Percentiles rank a stretch among this genome's conserved stretches.
Evolutionary conservation across 768 basidiomycete genomes (phyloP).

Genomic region (Rickenella mellea): DNA sequence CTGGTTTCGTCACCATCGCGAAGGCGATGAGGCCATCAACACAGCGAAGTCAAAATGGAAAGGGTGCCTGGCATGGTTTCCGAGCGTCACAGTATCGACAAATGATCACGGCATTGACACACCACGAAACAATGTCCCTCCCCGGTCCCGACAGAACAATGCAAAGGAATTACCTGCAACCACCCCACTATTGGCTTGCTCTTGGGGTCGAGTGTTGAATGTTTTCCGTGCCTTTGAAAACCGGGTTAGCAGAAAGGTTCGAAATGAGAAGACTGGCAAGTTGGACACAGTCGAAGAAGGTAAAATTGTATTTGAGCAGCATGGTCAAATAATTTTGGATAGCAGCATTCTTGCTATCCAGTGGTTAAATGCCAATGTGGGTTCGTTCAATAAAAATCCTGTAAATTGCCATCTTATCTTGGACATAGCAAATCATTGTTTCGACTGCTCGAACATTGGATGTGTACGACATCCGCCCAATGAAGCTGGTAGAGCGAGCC

Average conservation of each 20-base stretch:
- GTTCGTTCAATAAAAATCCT: conserved; percentile 27
- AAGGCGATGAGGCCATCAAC: conserved; percentile 33
- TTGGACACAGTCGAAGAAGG: conserved; percentile 50
- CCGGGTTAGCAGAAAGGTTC: conserved; percentile 37
- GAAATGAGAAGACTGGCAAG: conserved; percentile 53
- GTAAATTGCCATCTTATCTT: not conserved
- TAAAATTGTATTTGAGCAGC: conserved; percentile 52
- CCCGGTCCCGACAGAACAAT: conserved; percentile 14
- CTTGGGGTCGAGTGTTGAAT: conserved; percentile 68
- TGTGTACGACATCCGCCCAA: conserved; percentile 57
- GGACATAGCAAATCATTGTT: conserved; percentile 55
- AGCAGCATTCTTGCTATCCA: conserved; percentile 64
- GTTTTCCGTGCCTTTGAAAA: conserved; percentile 61
- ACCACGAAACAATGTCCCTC: not conserved
- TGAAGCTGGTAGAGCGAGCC: conserved; percentile 52
- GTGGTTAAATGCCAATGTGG: conserved; percentile 84
- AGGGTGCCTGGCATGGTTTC: conserved; percentile 77
- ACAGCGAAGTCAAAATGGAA: conserved; percentile 38
- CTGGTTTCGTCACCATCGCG: conserved; percentile 73
- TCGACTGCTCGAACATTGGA: conserved; percentile 49
- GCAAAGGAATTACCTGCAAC: conserved; percentile 10
- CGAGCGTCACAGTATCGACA: conserved; percentile 43
- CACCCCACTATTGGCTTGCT: conserved; percentile 68
- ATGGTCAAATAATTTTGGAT: conserved; percentile 48
- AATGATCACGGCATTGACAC: too few species aligned